These are phyloP conservation scores for Micractinium sp. DNA, from an alignment of 139 green algal species.

Conservation along the genomic window DNA sequence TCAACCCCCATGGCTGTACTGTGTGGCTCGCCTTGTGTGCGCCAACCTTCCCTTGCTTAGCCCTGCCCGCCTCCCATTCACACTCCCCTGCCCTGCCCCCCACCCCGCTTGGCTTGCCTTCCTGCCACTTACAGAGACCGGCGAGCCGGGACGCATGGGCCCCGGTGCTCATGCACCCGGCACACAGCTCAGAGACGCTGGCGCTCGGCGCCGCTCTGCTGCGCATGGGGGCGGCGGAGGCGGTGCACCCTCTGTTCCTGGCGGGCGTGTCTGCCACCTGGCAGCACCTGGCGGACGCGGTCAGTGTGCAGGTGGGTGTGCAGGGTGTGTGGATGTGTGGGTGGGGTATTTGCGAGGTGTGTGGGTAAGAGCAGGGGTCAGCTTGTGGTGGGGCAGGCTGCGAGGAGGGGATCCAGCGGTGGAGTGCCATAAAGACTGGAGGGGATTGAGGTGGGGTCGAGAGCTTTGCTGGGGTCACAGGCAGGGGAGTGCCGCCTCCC, in stretches of 20 bases:
- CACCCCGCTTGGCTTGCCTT: not conserved
- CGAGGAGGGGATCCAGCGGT: no score
- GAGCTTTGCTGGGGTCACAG: no score
- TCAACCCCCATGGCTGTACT: no score
- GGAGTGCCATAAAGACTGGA: no score
- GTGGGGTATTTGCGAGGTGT: not conserved
- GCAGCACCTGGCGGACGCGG: slow-evolving; percentile 15
- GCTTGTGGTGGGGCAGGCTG: not conserved
- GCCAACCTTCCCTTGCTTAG: no score
- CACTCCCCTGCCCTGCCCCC: not conserved
- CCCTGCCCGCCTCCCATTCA: not conserved
- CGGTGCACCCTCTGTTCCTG: slow-evolving; percentile 41
- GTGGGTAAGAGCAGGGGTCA: not conserved
- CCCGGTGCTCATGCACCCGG: slow-evolving; percentile 9
- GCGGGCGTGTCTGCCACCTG: slow-evolving; percentile 7
- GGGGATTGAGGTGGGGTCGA: no score
- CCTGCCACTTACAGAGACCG: not conserved
- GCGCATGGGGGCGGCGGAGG: slow-evolving; percentile 22
- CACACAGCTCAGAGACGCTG: slow-evolving; percentile 28
- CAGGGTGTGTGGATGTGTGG: not conserved
- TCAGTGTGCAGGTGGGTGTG: slow-evolving; percentile 8
- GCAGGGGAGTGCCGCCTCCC: no score
- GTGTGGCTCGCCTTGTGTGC: no score
- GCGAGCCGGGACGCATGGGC: slow-evolving; percentile 21
- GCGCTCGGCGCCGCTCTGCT: slow-evolving; percentile 40